Conservation (phyloP, 2,329 filamentous ascomycete species). For the Cyphellophora europaea region DNA sequence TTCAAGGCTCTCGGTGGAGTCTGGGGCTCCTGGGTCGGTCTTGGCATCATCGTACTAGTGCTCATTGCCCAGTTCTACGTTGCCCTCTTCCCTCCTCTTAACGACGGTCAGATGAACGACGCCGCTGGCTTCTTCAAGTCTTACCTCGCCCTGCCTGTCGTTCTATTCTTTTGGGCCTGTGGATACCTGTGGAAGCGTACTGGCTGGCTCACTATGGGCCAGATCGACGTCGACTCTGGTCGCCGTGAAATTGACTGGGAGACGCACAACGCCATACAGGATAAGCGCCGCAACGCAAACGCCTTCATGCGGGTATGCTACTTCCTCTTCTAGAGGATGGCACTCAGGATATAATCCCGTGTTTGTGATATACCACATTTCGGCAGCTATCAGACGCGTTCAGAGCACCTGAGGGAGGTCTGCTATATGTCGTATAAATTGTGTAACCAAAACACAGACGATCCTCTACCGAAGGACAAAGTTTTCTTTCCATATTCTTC, state of each 20-base stretch:
- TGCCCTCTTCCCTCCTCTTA: conserved; percentile 9
- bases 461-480: too few species aligned
- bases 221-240: conserved; percentile 60
- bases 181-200: conserved; percentile 57
- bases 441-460: too few species aligned
- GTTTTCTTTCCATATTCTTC: too few species aligned
- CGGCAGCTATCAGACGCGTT: too few species aligned
- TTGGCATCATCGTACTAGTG: conserved; percentile 65
- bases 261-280: conserved; percentile 39
- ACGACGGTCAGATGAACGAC: conserved; percentile 8
- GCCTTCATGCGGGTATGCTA: conserved; percentile 1
- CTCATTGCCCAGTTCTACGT: conserved; percentile 79
- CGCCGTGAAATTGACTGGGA: conserved; percentile 58
- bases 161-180: conserved; percentile 37
- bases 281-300: conserved; percentile 3
- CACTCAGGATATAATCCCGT: too few species aligned
- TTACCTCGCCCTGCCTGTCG: conserved; percentile 18
- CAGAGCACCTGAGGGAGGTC: too few species aligned
- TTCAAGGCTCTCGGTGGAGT: conserved; percentile 74
- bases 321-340: conserved; percentile 4
- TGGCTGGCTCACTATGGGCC: conserved; percentile 47
- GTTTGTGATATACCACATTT: too few species aligned
- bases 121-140: conserved; percentile 17
- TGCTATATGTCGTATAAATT: too few species aligned
- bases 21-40: conserved; percentile 69